A percentile compares a stretch with the other conserved stretches of the same genome.
Evolutionary conservation across 176 grass and related monocot genomes (phyloP).

Genomic region (Rhynchospora tenuis): DNA sequence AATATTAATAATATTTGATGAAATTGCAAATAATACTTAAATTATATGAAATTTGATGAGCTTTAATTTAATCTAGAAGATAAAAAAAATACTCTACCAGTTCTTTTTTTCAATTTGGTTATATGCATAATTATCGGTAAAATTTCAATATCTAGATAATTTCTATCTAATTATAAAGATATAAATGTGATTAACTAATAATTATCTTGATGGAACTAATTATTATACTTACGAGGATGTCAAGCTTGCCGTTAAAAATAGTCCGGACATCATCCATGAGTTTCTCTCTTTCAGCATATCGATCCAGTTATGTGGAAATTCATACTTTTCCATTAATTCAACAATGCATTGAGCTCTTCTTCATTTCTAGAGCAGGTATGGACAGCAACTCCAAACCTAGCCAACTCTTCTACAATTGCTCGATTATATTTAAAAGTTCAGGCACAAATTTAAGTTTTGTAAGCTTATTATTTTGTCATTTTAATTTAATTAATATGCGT

Average conservation of each 20-base stretch:
- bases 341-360: neutral
- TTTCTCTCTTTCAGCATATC: conserved; percentile 1
- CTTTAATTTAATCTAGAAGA: neutral
- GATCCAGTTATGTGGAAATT: conserved; percentile 8
- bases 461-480: neutral
- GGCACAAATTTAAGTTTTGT: too few relatives aligned
- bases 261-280: neutral
- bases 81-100: too few relatives aligned
- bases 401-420: conserved; percentile 5
- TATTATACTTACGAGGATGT: conserved; percentile 1
- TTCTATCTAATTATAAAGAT: too few relatives aligned
- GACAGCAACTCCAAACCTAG: neutral
- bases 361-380: neutral
- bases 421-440: neutral
- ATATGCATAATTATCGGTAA: too few relatives aligned
- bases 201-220: neutral
- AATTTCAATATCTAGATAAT: too few relatives aligned
- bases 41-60: neutral
- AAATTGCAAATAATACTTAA: neutral
- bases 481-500: too few relatives aligned
- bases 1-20: neutral
- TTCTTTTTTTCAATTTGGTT: too few relatives aligned
- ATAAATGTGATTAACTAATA: too few relatives aligned
- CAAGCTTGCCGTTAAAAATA: conserved; percentile 6
- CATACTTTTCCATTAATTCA: neutral